Evolutionary conservation across 2,329 filamentous ascomycete species (phyloP).

Genomic region (Akanthomyces muscarius): DNA sequence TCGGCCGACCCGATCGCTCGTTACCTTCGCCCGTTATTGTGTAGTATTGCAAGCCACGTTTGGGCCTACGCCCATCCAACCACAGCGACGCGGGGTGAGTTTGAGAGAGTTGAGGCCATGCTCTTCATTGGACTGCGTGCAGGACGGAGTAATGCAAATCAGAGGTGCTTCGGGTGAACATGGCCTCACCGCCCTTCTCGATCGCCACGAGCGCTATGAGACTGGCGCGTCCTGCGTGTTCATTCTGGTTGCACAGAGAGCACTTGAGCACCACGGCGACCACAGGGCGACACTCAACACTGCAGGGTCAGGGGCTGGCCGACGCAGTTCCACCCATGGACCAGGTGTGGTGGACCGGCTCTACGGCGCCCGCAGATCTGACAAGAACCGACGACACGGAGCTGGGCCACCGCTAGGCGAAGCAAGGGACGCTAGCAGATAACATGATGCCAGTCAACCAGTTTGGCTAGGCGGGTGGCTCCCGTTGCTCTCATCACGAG

Average conservation of each 20-base stretch:
- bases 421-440: not conserved
- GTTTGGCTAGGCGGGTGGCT: not conserved
- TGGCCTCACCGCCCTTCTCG: slow-evolving; percentile 13
- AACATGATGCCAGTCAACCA: not conserved
- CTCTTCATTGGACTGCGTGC: not conserved
- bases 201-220: not conserved
- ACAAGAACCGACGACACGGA: slow-evolving; percentile 10
- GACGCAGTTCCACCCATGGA: not conserved
- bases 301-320: not conserved
- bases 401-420: not conserved
- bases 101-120: not conserved
- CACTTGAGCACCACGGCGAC: not conserved
- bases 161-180: not conserved
- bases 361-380: slow-evolving; percentile 3
- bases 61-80: not conserved
- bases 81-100: not conserved
- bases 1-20: not conserved
- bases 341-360: not conserved
- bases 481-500: not conserved
- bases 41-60: not conserved
- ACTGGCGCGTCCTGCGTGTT: not conserved
- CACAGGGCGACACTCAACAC: not conserved
- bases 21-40: not conserved
- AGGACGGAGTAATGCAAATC: not conserved
- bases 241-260: not conserved